Base-by-base conservation (phyloP, 768 basidiomycete species). In the Amanita jacksonii region DNA sequence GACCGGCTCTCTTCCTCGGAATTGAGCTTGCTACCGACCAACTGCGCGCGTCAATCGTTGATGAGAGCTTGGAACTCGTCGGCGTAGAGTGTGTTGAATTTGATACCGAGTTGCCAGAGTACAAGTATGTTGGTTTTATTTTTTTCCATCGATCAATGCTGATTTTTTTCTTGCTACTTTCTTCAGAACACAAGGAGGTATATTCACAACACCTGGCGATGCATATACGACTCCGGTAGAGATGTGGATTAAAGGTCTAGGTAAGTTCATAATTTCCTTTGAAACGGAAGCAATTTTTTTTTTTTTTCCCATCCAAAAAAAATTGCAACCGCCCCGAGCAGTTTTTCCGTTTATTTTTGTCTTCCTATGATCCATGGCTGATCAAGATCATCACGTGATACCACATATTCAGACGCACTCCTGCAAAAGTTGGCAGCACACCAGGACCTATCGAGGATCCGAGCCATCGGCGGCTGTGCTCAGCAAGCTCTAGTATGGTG, bases 401-500 rank as follows among this genome's bases (percentile, higher is more conserved):
- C 16, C 0, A 6, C 7, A 12, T 28, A 28, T 28, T 28, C 12
- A 88, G 88, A 91, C 61, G 60, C 76, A 35, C 71, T 91, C 39
- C 67, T 90, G 52, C 79, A 84, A 63, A 87, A 85, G 59, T 62
- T 91, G 22, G 67, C 74, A 52, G 67, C 75, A 62, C 81, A 72
- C 52, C 73, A 81, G 52, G 85, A 90, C 57, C 51, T 90, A 33
- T 63, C 74, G 19, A 72, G 78, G 56, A 79, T 90, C 52, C 81
- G 77, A 58, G 74, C 79, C 0, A 79, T 90, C 49, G 82, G 84
- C 7, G 88, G 88, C 27, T 68, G 80, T 51, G 84, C 88, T 1
- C 86, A 86, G 78, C 79, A 82, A 56, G 83, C 85, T 3, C 67
- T 87, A 15, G 86, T 90, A 31, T 89, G 85, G 84, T 89, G 86